A percentile compares a stretch with the other conserved stretches of the same genome.
These are phyloP conservation scores for Dictyostelium capitatum DNA, from an alignment of 78 protist species.

Conservation along the genomic window DNA sequence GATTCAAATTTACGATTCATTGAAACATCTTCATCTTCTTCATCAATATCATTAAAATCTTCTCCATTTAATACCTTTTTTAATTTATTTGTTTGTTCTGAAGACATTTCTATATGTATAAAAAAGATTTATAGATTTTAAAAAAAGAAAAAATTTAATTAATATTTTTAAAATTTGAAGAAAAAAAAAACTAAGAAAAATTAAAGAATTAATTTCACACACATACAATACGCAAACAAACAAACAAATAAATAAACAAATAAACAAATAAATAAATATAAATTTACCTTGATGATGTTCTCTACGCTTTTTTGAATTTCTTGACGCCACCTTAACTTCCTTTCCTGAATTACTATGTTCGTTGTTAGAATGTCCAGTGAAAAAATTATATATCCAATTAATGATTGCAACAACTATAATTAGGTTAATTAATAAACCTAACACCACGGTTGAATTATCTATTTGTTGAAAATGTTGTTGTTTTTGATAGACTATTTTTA, in stretches of 20 bases:
- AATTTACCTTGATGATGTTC: constrained; percentile 16
- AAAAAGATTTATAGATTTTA: neutral
- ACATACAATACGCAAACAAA: too few species aligned
- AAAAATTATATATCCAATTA: neutral
- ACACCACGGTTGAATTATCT: neutral
- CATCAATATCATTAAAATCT: constrained; percentile 39
- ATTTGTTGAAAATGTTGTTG: neutral
- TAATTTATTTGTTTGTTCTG: constrained; percentile 1
- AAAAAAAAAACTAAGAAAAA: too few species aligned
- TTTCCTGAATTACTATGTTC: neutral
- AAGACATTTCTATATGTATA: neutral
- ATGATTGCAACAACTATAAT: neutral
- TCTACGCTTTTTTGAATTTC: constrained; percentile 4
- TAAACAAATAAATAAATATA: too few species aligned
- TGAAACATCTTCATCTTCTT: constrained; percentile 13
- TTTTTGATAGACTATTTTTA: neutral
- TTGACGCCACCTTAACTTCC: constrained; percentile 29
- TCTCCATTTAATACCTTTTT: constrained; percentile 3
- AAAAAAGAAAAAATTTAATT: too few species aligned
- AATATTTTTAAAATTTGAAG: too few species aligned
- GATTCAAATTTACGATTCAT: neutral
- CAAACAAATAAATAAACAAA: too few species aligned
- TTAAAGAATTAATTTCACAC: too few species aligned
- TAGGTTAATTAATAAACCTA: constrained; percentile 21
- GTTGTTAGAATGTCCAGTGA: neutral